Evolutionary conservation across 208 protist species (phyloP).

Genomic region (Naegleria gruberi): DNA sequence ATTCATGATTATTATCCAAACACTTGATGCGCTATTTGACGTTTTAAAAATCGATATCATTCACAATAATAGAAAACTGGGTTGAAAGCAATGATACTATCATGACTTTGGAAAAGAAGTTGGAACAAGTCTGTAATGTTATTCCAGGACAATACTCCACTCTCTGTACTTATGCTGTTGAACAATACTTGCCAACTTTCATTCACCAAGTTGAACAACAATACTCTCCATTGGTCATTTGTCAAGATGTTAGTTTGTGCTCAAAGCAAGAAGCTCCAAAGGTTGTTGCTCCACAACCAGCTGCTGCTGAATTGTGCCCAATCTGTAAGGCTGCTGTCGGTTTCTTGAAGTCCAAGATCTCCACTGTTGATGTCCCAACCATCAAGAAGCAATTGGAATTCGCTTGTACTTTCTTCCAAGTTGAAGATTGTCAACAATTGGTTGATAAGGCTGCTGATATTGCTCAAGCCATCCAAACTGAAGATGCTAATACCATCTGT

Average conservation of each 20-base stretch:
- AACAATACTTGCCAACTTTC: not conserved
- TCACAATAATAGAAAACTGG: not conserved
- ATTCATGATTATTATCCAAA: no score
- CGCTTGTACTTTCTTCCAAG: not conserved
- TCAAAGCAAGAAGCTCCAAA: not conserved
- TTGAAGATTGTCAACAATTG: not conserved
- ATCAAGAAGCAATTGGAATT: not conserved
- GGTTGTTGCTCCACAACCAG: not conserved
- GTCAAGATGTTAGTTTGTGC: not conserved
- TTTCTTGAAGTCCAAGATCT: not conserved
- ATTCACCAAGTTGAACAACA: not conserved
- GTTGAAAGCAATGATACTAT: slow-evolving; percentile 1
- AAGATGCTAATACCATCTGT: not conserved
- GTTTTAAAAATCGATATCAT: no score
- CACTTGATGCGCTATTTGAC: no score
- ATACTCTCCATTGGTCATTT: not conserved
- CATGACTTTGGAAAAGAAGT: not conserved
- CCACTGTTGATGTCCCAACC: not conserved
- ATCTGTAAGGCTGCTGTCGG: not conserved
- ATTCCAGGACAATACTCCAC: not conserved
- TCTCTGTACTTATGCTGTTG: not conserved
- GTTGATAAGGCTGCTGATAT: not conserved
- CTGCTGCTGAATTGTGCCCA: not conserved
- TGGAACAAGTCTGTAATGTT: not conserved
- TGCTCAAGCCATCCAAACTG: not conserved